Evolutionary conservation across 2,329 filamentous ascomycete species (phyloP).

Genomic region (Penicillium frequentans): DNA sequence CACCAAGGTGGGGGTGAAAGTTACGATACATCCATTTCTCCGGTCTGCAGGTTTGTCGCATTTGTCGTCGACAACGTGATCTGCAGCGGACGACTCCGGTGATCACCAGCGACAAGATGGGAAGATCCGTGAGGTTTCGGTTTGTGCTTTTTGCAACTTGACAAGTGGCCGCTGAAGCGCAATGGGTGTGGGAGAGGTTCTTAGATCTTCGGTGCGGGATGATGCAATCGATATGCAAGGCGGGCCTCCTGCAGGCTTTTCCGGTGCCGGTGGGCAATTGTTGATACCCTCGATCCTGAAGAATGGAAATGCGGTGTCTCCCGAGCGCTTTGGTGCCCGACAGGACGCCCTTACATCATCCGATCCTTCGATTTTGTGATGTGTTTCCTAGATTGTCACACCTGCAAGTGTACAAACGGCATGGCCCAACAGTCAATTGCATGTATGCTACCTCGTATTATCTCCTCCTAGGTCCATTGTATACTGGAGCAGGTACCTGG

Average conservation of each 20-base stretch:
- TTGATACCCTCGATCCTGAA: conserved; percentile 1
- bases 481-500: neutral
- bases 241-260: conserved; percentile 19
- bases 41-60: conserved; percentile 11
- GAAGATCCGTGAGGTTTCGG: neutral
- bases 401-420: neutral
- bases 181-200: neutral
- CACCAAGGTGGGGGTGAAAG: neutral
- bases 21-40: neutral
- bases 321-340: conserved; percentile 11
- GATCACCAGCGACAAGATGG: conserved; percentile 1
- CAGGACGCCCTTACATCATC: neutral
- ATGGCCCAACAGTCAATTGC: neutral
- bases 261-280: conserved; percentile 5
- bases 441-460: neutral
- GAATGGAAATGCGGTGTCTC: conserved; percentile 1
- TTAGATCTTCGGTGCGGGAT: conserved; percentile 10
- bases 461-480: neutral
- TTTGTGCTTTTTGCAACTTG: neutral
- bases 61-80: conserved; percentile 8
- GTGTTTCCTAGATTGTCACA: neutral
- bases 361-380: neutral
- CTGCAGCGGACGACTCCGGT: neutral
- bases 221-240: conserved; percentile 23
- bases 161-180: neutral